These are phyloP conservation scores for Aspergillus udagawae DNA, from an alignment of 2,329 filamentous ascomycete species.

Conservation along the genomic window DNA sequence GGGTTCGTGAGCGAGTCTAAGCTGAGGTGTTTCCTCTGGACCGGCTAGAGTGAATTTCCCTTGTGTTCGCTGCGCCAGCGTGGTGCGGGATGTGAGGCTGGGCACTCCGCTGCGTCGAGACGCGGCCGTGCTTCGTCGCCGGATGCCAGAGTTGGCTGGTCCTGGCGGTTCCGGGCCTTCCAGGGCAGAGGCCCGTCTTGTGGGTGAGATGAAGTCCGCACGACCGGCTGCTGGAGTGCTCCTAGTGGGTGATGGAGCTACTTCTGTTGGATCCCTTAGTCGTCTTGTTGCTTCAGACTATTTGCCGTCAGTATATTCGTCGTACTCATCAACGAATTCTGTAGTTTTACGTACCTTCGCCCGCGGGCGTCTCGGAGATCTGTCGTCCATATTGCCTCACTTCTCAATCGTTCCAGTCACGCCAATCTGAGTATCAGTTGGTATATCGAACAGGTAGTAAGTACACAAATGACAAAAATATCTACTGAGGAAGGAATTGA, in stretches of 20 bases:
- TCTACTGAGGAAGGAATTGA: neutral
- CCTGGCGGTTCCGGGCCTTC: conserved; percentile 4
- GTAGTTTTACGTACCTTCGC: conserved; percentile 9
- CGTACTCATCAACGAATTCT: no score
- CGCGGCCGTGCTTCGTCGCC: conserved; percentile 19
- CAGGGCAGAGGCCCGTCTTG: neutral
- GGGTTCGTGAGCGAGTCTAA: conserved; percentile 36
- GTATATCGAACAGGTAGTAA: neutral
- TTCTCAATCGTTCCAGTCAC: neutral
- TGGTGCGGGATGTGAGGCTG: conserved; percentile 23
- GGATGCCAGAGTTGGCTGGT: conserved; percentile 5
- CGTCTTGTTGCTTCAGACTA: conserved; percentile 10
- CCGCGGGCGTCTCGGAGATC: conserved; percentile 3
- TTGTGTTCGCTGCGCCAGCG: conserved; percentile 24
- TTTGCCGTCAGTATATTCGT: neutral
- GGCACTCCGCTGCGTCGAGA: conserved; percentile 17
- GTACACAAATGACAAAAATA: neutral
- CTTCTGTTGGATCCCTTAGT: conserved; percentile 1
- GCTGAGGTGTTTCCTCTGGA: conserved; percentile 28
- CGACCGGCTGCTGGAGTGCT: conserved; percentile 5
- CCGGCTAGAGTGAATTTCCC: conserved; percentile 31
- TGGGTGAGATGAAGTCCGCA: conserved; percentile 13
- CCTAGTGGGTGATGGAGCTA: conserved; percentile 6
- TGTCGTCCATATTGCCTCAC: neutral
- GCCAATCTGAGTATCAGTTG: neutral